Evolutionary conservation across 2,329 filamentous ascomycete species (phyloP).

Genomic region (Colletotrichum tabaci): DNA sequence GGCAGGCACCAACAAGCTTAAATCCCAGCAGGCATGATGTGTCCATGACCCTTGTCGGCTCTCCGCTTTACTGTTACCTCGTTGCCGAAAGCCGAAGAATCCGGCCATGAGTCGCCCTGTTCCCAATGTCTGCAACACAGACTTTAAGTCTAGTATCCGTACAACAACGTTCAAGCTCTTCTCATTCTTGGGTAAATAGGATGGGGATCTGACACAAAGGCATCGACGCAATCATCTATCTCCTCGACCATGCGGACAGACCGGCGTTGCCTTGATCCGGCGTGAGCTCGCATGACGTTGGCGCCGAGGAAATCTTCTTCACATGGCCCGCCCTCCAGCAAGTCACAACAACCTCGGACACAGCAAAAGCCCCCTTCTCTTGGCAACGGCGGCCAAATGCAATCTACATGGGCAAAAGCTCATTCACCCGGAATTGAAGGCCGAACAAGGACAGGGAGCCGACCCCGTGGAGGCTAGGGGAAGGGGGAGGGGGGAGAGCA

Average conservation of each 20-base stretch:
- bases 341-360: not conserved
- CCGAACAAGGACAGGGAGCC: slow-evolving; percentile 17
- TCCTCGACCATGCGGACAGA: too few species aligned
- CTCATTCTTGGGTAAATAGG: too few species aligned
- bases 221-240: too few species aligned
- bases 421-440: slow-evolving; percentile 11
- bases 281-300: not conserved
- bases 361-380: not conserved
- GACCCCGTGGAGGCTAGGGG: not conserved
- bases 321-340: not conserved
- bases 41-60: not conserved
- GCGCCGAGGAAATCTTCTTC: not conserved
- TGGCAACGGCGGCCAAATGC: not conserved
- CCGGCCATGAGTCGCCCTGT: not conserved
- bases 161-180: too few species aligned
- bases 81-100: not conserved
- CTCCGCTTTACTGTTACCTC: not conserved
- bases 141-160: not conserved
- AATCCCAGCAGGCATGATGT: not conserved
- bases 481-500: too few species aligned
- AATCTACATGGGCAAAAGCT: not conserved
- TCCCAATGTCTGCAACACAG: not conserved
- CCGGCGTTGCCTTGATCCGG: too few species aligned
- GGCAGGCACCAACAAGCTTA: not conserved
- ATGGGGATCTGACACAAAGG: too few species aligned